Conservation (phyloP, 2,329 filamentous ascomycete species). For the Fusarium gaditjirri region DNA sequence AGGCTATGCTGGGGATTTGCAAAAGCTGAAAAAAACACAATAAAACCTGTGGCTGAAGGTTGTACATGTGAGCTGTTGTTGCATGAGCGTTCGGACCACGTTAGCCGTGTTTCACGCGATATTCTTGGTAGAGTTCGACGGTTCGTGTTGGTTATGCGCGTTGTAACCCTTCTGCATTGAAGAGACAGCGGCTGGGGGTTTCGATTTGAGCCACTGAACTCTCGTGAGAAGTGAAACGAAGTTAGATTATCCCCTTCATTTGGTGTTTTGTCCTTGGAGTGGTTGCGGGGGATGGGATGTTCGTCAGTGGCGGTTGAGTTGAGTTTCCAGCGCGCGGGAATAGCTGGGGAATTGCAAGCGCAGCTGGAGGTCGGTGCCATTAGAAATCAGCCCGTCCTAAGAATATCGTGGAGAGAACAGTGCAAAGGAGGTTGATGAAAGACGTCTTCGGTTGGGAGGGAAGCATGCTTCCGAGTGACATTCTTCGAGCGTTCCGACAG, state of each 20-base stretch:
- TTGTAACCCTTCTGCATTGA: constrained; percentile 1
- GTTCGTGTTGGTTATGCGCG: neutral
- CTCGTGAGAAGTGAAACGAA: neutral
- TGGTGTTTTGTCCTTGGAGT: neutral
- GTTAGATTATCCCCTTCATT: neutral
- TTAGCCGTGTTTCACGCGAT: constrained; percentile 4
- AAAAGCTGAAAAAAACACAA: neutral
- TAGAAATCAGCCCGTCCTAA: neutral
- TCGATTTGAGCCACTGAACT: constrained; percentile 7
- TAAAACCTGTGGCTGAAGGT: constrained; percentile 2
- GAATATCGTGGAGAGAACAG: neutral
- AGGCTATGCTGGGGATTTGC: constrained; percentile 15
- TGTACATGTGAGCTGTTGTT: constrained; percentile 11
- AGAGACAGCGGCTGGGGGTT: neutral
- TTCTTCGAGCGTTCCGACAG: neutral
- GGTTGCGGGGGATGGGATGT: neutral
- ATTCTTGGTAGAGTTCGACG: neutral
- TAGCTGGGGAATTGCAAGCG: neutral
- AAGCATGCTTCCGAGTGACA: neutral
- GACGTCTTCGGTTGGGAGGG: neutral
- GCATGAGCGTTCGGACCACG: neutral
- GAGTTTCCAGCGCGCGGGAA: neutral
- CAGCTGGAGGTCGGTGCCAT: neutral
- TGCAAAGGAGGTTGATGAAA: neutral
- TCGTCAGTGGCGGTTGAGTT: neutral